Evolutionary conservation across 441 rosid genomes (phyloP), one percentile per base, ranked within the genome.

Genomic region (Arabidopsis hybrid): DNA sequence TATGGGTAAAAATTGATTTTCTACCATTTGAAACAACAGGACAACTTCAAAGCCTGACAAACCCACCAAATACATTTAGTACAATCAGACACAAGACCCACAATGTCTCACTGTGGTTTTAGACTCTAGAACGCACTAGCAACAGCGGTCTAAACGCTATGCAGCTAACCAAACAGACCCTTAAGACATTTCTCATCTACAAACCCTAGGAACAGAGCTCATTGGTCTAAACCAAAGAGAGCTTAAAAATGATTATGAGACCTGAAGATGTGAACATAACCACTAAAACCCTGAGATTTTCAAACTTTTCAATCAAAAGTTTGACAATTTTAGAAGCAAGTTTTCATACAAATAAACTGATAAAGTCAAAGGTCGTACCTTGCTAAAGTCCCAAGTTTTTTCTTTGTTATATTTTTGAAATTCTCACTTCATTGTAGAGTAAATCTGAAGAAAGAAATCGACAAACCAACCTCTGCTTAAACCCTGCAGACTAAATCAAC

Each of bases 31-130:
- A 65, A 49, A 76, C 62, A 71, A 71, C 32, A 65, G n/a, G 80
- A 76, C 80, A 71, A 76, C 35, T 50, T 76, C 72, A 58, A 39
- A 39, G 80, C 71, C 76, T 76, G 80, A 76, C 67, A 70, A 32
- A 64, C 75, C 75, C 67, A 76, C 75, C 71, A 70, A 76, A 64
- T 55, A 70, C 71, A 76, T 75, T 75, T 56, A 75, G 74, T 75
- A 69, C 70, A 45, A 49, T 26, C 76, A 76, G 71, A 46, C 71
- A 64, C 75, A 46, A 76, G 71, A 45, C 74, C 74, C 79, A 62
- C 70, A 69, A 46, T 75, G 56, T 62, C 38, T 34, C 73, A 67
- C 43, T 52, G n/a, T 67, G 60, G 35, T 75, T 18, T 12, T 50
- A 51, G 39, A 21, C 43, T 58, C 64, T 29, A 57, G 8, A 47